phyloP scores from a whole-genome alignment of 78 protist species.

The Corallochytrium limacisporum region DNA sequence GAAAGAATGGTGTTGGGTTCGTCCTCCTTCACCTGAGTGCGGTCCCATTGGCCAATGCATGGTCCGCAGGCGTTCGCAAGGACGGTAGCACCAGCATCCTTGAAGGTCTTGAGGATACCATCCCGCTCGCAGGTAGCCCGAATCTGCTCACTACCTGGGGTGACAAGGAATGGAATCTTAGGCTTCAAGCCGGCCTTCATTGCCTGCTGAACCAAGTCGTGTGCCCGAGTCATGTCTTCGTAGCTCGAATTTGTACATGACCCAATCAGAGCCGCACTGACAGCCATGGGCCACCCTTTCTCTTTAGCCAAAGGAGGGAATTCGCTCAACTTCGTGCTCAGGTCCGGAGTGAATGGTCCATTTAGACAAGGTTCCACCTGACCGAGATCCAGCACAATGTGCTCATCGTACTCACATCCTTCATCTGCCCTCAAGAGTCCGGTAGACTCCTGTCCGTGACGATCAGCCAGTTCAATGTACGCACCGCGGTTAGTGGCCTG shows the following conservation, averaged over 20 bases:
- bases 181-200: conserved; percentile 35
- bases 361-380: no score
- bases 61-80: conserved; percentile 91
- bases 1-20: conserved; percentile 57
- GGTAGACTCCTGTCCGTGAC: no score
- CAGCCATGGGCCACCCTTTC: conserved; percentile 71
- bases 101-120: conserved; percentile 43
- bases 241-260: conserved; percentile 80
- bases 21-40: conserved; percentile 32
- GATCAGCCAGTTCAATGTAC: no score
- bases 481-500: conserved; percentile 50
- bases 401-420: no score
- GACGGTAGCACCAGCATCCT: conserved; percentile 48
- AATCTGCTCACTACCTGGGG: conserved; percentile 84
- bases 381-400: no score
- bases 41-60: conserved; percentile 84
- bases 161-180: conserved; percentile 49
- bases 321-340: conserved; percentile 37
- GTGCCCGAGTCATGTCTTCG: conserved; percentile 75
- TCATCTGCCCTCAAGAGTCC: background rate
- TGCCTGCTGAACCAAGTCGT: conserved; percentile 52
- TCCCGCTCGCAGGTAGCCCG: conserved; percentile 58
- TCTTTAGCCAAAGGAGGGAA: conserved; percentile 31
- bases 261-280: conserved; percentile 75
- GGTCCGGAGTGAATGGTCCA: conserved; percentile 82